phyloP scores from a whole-genome alignment of 1,284 basidiomycete species.

The Tilletia setariae region DNA sequence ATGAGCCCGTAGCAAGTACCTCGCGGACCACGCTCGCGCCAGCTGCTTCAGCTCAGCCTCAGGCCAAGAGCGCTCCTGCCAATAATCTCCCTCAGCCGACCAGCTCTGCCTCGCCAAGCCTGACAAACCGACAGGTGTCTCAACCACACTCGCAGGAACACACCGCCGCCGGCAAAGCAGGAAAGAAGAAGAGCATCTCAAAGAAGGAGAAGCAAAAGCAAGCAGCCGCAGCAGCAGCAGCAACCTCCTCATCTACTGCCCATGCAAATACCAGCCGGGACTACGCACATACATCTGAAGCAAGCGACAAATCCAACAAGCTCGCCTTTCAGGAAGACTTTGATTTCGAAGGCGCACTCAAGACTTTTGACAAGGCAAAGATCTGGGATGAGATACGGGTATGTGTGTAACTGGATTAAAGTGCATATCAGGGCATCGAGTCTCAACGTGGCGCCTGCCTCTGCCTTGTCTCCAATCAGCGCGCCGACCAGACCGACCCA shows the following conservation, averaged over 20 bases:
- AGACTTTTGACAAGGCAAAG: slow-evolving; percentile 15
- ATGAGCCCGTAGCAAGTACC: background rate
- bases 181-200: background rate
- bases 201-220: background rate
- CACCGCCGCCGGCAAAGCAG: background rate
- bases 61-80: no score
- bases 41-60: no score
- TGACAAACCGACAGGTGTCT: no score
- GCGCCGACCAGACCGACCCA: slow-evolving; percentile 12
- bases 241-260: no score
- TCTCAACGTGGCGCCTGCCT: background rate
- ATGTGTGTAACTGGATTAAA: no score
- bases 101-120: no score
- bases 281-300: background rate
- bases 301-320: background rate
- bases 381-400: slow-evolving; percentile 19
- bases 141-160: no score
- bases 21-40: background rate
- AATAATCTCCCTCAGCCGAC: no score
- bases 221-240: no score
- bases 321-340: slow-evolving; percentile 14
- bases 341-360: slow-evolving; percentile 16
- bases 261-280: background rate
- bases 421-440: background rate
- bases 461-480: background rate